A percentile compares a stretch with the other conserved stretches of the same genome.
These are phyloP conservation scores for Periconia digitata DNA, from an alignment of 2,329 filamentous ascomycete genomes.

Conservation along the genomic window DNA sequence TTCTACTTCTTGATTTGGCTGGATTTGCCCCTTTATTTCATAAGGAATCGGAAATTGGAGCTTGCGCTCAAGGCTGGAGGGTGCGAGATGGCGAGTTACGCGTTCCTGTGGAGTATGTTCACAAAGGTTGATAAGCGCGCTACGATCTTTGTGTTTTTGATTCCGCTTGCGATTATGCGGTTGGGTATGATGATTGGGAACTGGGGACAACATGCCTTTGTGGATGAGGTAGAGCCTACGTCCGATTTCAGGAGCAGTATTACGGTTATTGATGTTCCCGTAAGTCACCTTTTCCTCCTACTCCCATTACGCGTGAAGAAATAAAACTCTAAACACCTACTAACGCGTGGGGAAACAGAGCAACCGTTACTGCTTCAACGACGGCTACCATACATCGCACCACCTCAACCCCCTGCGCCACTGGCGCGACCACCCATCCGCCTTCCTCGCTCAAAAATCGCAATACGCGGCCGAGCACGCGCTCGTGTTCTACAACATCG, in stretches of 20 bases:
- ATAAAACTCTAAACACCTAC: too few relatives aligned
- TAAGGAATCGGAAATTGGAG: conserved; percentile 59
- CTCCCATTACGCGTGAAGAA: neutral
- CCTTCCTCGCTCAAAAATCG: conserved; percentile 70
- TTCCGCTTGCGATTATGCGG: conserved; percentile 68
- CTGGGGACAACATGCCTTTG: conserved; percentile 82
- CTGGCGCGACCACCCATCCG: conserved; percentile 77
- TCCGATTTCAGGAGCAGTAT: conserved; percentile 80
- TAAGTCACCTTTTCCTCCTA: conserved; percentile 47
- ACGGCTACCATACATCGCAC: conserved; percentile 80
- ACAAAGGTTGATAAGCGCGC: conserved; percentile 54
- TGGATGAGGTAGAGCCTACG: conserved; percentile 72
- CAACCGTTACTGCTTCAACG: conserved; percentile 81
- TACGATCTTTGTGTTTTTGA: conserved; percentile 64
- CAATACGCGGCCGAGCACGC: conserved; percentile 68
- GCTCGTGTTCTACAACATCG: conserved; percentile 78
- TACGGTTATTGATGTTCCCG: conserved; percentile 75
- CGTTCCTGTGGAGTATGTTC: conserved; percentile 55
- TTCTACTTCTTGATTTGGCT: conserved; percentile 76
- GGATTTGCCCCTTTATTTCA: conserved; percentile 74
- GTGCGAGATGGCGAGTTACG: conserved; percentile 61
- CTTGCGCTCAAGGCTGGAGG: conserved; percentile 59
- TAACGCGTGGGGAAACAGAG: conserved; percentile 53
- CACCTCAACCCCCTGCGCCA: conserved; percentile 77
- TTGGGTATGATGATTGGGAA: conserved; percentile 79